These are phyloP conservation scores for Trichoderma parareesei DNA, from an alignment of 495 filamentous ascomycete species.

Conservation along the genomic window DNA sequence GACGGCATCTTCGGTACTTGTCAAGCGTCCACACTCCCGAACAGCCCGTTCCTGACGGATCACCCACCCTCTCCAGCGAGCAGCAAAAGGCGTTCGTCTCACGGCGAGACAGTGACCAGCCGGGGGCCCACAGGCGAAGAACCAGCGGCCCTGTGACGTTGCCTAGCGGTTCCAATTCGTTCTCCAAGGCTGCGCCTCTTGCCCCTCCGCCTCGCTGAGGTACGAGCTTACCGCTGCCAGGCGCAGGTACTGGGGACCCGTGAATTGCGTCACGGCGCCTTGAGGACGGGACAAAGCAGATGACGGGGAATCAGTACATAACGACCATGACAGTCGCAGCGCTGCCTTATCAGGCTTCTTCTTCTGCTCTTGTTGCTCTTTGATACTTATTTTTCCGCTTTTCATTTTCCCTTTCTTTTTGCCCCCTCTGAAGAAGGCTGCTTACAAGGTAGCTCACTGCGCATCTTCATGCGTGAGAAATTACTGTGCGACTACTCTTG, in stretches of 20 bases:
- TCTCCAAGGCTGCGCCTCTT: not conserved
- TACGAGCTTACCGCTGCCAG: not conserved
- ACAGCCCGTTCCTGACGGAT: conserved; percentile 4
- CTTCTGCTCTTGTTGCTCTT: not conserved
- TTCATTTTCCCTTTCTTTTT: not conserved
- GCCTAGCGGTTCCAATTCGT: not conserved
- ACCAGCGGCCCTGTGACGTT: conserved; percentile 4
- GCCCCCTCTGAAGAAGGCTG: no score
- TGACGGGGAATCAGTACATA: no score
- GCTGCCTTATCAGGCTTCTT: not conserved
- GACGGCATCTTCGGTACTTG: conserved; percentile 5
- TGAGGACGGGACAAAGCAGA: no score
- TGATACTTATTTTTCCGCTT: not conserved
- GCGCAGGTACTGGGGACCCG: not conserved
- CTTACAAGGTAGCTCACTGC: no score
- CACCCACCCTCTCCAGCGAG: not conserved
- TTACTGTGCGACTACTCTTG: no score
- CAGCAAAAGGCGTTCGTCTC: not conserved
- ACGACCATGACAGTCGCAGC: not conserved
- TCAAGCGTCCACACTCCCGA: not conserved
- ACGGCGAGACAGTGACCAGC: not conserved
- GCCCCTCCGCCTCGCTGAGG: not conserved
- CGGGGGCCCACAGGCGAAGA: not conserved
- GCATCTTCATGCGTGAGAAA: no score
- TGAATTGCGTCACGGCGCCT: conserved; percentile 2